Base-by-base conservation (phyloP, 768 basidiomycete species). In the Hericium erinaceus region DNA sequence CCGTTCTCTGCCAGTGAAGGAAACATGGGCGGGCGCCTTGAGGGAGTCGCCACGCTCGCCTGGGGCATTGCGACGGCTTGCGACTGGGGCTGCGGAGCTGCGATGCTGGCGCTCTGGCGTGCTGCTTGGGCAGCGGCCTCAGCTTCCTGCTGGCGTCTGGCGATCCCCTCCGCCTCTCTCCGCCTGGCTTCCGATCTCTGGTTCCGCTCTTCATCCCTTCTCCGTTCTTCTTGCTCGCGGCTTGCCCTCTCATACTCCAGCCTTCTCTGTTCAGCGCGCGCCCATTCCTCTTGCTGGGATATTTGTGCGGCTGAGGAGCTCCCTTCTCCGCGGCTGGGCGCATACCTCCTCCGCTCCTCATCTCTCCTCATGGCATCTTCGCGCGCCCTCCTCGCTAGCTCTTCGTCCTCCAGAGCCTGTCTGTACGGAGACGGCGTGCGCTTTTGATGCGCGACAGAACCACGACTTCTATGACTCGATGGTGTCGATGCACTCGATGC, bases 121-220 rank as follows among this genome's bases (percentile, higher is more conserved):
- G 66, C 66, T 46, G 67, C 63, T 18, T 65, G 61, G 1, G 70
- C 65, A 12, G 68, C 67, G 8, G 63, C 59, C 3, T 72, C 69
- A 0, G 72, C 60, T 64, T 85, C 84, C 52, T 78, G 78, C 64
- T 86, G 85, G 52, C 85, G 73, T 46, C 73, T 73, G 7, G 73
- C 57, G 57, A 87, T 82, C 0, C 77, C 82, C 10, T 82, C 81
- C 56, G 83, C 79, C 57, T 85, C 81, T 52, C 74, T 72, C 56
- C 70, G 73, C 56, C 77, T 71, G 62, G 75, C 75, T 58, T 75
- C 70, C 58, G 73, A 71, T 0, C 61, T 62, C 59, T 75, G 71
- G 54, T 72, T 65, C 53, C 73, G 66, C 20, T 70, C 48, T 57
- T 69, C 67, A n/a, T 72, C 65, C 57, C 62, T 64, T 57, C 64